Conservation (phyloP, 2,329 filamentous ascomycete species). For the Scytalidium sp. region DNA sequence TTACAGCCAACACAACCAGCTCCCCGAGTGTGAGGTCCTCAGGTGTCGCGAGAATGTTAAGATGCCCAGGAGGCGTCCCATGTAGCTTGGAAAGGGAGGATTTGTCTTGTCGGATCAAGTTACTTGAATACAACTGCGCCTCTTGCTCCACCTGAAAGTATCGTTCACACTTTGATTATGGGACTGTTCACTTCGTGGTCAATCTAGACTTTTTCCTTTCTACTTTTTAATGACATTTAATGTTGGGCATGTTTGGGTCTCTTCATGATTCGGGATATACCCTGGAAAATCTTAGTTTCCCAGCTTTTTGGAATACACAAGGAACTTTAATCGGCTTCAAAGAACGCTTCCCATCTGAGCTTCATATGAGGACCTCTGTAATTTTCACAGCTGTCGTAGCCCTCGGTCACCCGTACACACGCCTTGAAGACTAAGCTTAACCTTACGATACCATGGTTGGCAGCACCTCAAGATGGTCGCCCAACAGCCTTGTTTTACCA, state of each 20-base stretch:
- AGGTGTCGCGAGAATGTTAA: slow-evolving; percentile 20
- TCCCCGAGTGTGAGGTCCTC: slow-evolving; percentile 34
- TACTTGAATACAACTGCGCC: neutral
- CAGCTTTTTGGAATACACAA: no score
- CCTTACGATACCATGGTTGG: no score
- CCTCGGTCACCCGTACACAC: no score
- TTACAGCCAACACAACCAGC: slow-evolving; percentile 31
- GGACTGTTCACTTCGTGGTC: neutral
- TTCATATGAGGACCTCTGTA: no score
- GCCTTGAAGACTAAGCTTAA: no score
- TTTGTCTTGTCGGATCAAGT: neutral
- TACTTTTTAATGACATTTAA: neutral
- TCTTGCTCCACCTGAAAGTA: neutral
- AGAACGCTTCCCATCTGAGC: no score
- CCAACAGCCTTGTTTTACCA: no score
- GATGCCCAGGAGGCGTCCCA: neutral
- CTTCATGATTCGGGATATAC: neutral
- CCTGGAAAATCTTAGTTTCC: no score
- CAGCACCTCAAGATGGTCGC: no score
- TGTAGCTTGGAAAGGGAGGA: neutral
- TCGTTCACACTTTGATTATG: neutral
- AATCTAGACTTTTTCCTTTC: neutral
- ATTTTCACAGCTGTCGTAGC: no score
- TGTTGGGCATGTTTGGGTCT: neutral
- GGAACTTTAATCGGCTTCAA: no score